Evolutionary conservation across 1,284 basidiomycete species (phyloP).

Genomic region (Xanthoconium separans): DNA sequence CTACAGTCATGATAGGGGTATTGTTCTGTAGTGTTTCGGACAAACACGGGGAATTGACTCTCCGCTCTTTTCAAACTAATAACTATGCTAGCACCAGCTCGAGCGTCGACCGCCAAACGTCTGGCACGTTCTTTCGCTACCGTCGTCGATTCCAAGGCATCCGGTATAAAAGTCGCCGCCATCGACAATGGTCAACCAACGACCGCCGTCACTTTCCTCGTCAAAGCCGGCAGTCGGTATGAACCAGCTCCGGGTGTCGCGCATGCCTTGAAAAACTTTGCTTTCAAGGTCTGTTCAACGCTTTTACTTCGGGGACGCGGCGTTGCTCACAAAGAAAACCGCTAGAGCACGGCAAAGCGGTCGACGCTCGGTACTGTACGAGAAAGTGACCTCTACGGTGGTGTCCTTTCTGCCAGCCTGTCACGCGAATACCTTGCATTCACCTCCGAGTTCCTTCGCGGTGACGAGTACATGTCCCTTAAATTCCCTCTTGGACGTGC

Average conservation of each 20-base stretch:
- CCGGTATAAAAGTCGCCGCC: constrained; percentile 84
- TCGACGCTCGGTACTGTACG: constrained; percentile 91
- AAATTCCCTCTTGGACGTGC: not conserved
- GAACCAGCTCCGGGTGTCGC: constrained; percentile 86
- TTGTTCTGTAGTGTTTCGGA: too few relatives aligned
- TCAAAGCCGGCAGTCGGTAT: constrained; percentile 89
- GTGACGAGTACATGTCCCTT: constrained; percentile 83
- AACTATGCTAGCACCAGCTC: too few relatives aligned
- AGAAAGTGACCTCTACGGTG: constrained; percentile 93
- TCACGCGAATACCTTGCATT: constrained; percentile 89
- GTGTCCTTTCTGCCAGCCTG: constrained; percentile 85
- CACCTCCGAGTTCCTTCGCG: constrained; percentile 93
- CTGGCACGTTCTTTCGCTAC: constrained; percentile 75
- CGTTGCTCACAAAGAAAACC: not conserved
- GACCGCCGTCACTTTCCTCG: constrained; percentile 81
- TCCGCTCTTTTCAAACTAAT: too few relatives aligned
- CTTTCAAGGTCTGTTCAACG: constrained; percentile 78
- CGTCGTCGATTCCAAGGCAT: constrained; percentile 59
- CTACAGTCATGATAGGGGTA: too few relatives aligned
- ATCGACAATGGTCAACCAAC: constrained; percentile 81
- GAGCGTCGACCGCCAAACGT: constrained; percentile 52
- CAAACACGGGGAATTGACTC: too few relatives aligned
- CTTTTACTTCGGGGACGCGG: not conserved
- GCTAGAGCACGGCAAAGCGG: constrained; percentile 76
- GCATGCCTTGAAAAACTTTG: constrained; percentile 92